phyloP scores from a whole-genome alignment of 306 rosid species.

The Gastrolobium villosum region DNA sequence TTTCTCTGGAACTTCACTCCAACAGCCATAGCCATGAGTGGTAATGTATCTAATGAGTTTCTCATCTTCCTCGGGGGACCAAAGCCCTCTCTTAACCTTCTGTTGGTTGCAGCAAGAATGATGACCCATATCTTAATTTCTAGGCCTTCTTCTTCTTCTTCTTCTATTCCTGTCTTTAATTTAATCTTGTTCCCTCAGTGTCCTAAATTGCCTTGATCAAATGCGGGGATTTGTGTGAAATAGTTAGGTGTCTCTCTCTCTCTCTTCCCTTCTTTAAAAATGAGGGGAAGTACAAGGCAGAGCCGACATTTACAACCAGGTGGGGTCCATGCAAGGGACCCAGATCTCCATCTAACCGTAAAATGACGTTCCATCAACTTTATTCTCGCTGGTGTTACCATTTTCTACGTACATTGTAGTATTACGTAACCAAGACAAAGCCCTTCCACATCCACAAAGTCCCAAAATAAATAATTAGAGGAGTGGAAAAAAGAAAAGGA shows the following conservation, averaged over 20 bases:
- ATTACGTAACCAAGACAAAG: slow-evolving; percentile 62
- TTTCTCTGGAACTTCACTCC: slow-evolving; percentile 99
- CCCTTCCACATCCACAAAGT: not conserved
- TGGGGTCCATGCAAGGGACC: slow-evolving; percentile 68
- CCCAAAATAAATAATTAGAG: not conserved
- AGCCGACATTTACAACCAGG: slow-evolving; percentile 72
- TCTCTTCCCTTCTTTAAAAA: slow-evolving; percentile 54
- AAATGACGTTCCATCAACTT: slow-evolving; percentile 82
- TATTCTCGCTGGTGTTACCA: slow-evolving; percentile 35
- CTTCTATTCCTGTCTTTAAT: slow-evolving; percentile 25
- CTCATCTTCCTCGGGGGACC: slow-evolving; percentile 99
- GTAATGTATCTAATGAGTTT: slow-evolving; percentile 91
- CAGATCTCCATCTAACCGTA: slow-evolving; percentile 83
- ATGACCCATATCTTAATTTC: slow-evolving; percentile 72
- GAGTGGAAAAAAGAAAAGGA: not conserved
- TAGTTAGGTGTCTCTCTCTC: slow-evolving; percentile 46
- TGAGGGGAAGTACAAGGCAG: slow-evolving; percentile 47
- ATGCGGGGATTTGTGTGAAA: slow-evolving; percentile 47
- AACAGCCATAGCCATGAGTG: slow-evolving; percentile 96
- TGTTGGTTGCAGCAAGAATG: slow-evolving; percentile 99
- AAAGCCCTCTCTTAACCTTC: slow-evolving; percentile 98
- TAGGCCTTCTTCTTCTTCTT: not conserved
- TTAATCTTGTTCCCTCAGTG: slow-evolving; percentile 42
- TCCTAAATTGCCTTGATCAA: slow-evolving; percentile 41
- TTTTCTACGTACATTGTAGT: slow-evolving; percentile 86